A percentile compares a stretch with the other conserved stretches of the same genome.
These are phyloP conservation scores for Sporothrix pseudoabietina DNA, from an alignment of 2,329 filamentous ascomycete species.

Conservation along the genomic window DNA sequence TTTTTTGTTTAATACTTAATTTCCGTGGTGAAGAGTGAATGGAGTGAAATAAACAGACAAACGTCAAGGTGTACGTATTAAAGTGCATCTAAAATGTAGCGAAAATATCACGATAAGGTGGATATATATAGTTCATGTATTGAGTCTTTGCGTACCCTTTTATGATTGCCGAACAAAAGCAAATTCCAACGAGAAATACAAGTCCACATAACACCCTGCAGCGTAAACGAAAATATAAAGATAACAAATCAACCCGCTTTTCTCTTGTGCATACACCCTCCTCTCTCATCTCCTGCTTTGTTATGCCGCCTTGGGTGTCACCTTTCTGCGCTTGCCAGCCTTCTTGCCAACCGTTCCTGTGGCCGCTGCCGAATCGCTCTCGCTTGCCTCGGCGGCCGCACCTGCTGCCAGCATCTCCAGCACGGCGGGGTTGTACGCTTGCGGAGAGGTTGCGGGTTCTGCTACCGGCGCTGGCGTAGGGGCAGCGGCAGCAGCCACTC, in stretches of 20 bases:
- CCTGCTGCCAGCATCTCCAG: slow-evolving; percentile 51
- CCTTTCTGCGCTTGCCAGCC: slow-evolving; percentile 53
- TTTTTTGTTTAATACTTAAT: neutral
- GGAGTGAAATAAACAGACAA: neutral
- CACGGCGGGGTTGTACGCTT: slow-evolving; percentile 47
- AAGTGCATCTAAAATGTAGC: too few relatives aligned
- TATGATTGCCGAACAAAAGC: neutral
- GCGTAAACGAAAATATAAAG: neutral
- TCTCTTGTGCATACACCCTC: neutral
- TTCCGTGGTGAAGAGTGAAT: too few relatives aligned
- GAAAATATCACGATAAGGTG: too few relatives aligned
- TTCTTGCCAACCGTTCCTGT: slow-evolving; percentile 44
- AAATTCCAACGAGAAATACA: neutral
- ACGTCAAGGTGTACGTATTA: too few relatives aligned
- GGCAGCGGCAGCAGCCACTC: slow-evolving; percentile 44
- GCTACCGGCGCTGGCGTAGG: slow-evolving; percentile 42
- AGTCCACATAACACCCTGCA: neutral
- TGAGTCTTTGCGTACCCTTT: neutral
- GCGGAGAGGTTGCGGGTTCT: slow-evolving; percentile 45
- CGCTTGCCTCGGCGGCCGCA: slow-evolving; percentile 35
- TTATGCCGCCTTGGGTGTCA: slow-evolving; percentile 28
- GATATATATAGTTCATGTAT: neutral
- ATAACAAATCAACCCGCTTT: neutral
- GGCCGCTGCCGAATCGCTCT: slow-evolving; percentile 32
- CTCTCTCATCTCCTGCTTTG: neutral